These are phyloP conservation scores for Xylaria hypoxylon DNA, from an alignment of 2,329 filamentous ascomycete genomes.

Conservation along the genomic window DNA sequence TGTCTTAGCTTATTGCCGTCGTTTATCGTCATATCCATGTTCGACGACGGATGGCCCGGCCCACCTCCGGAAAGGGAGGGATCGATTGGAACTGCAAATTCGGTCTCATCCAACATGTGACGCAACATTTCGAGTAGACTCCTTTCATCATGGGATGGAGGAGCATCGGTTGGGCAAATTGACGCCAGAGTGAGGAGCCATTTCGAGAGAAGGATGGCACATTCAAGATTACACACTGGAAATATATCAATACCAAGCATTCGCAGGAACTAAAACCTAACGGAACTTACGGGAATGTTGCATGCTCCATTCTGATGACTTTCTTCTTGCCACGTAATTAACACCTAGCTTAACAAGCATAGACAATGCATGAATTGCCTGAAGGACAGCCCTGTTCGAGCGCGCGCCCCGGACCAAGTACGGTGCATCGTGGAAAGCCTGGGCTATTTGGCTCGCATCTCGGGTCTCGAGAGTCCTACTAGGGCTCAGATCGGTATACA, in stretches of 20 bases:
- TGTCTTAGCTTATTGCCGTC: slow-evolving; percentile 66
- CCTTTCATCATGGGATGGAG: slow-evolving; percentile 64
- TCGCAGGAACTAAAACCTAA: background rate
- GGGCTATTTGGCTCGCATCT: slow-evolving; percentile 71
- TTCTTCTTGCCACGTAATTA: slow-evolving; percentile 71
- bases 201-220: slow-evolving; percentile 69
- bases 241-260: slow-evolving; percentile 28
- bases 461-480: slow-evolving; percentile 73
- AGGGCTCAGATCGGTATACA: slow-evolving; percentile 73
- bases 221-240: slow-evolving; percentile 71
- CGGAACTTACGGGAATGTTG: slow-evolving; percentile 67
- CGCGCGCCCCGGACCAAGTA: slow-evolving; percentile 68
- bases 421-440: slow-evolving; percentile 69
- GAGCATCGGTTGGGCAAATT: slow-evolving; percentile 62
- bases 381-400: slow-evolving; percentile 72
- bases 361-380: slow-evolving; percentile 75
- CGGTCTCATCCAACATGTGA: slow-evolving; percentile 71
- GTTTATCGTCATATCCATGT: slow-evolving; percentile 58
- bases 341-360: slow-evolving; percentile 74
- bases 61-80: slow-evolving; percentile 61
- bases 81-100: slow-evolving; percentile 71
- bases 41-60: slow-evolving; percentile 52
- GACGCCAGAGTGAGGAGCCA: slow-evolving; percentile 69
- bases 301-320: slow-evolving; percentile 72
- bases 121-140: slow-evolving; percentile 67